Percentiles rank a stretch among this genome's conserved stretches.
Evolutionary conservation across 164 flowering plant species (phyloP).

Genomic region (Santalum album): DNA sequence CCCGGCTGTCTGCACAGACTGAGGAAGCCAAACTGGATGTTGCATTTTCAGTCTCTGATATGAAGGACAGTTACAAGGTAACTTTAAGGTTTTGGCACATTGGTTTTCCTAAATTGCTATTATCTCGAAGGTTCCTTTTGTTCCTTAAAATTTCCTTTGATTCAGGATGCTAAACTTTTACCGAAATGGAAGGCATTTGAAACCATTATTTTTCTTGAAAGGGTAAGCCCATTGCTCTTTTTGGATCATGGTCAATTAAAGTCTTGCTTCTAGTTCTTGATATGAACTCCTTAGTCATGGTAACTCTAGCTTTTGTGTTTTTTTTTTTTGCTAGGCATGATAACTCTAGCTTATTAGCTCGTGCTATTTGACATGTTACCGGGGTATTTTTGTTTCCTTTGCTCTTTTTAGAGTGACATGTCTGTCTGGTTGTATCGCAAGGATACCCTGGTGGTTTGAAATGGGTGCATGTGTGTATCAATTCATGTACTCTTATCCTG

Average conservation of each 20-base stretch:
- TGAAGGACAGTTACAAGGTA: conserved; percentile 69
- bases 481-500: no score
- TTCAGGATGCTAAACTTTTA: conserved; percentile 56
- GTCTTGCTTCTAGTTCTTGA: not conserved
- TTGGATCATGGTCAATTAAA: not conserved
- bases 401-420: no score
- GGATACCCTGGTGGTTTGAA: no score
- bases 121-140: not conserved
- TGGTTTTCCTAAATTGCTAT: no score
- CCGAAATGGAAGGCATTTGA: conserved; percentile 93
- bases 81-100: not conserved
- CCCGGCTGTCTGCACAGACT: conserved; percentile 24
- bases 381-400: no score
- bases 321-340: no score
- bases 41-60: conserved; percentile 39
- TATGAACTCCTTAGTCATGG: no score
- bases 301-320: no score
- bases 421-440: no score
- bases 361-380: no score
- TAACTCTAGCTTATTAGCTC: no score
- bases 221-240: conserved; percentile 32
- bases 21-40: conserved; percentile 30
- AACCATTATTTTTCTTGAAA: conserved; percentile 80
- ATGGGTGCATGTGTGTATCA: no score
- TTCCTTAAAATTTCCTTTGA: conserved; percentile 3